Percentiles rank a stretch among this genome's conserved stretches.
Evolutionary conservation across 164 flowering plant species (phyloP).

Genomic region (Tetracentron sinense): DNA sequence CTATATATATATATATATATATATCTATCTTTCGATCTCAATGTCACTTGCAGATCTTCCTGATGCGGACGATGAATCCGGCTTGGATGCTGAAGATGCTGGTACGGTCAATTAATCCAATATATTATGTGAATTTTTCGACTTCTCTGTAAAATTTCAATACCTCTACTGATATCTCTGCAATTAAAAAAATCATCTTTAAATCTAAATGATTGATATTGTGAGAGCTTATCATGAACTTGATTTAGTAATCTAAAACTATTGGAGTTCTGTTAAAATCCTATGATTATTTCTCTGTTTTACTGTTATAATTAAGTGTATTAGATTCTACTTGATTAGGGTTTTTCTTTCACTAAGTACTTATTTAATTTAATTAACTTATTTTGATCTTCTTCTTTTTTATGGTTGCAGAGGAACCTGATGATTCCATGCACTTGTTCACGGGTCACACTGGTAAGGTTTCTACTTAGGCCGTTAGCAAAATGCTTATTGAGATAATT

Average conservation of each 20-base stretch:
- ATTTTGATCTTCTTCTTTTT: background rate
- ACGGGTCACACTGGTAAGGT: constrained; percentile 76
- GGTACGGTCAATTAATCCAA: constrained; percentile 15
- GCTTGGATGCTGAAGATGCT: constrained; percentile 29
- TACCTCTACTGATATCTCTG: background rate
- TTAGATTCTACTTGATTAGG: background rate
- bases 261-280: too few relatives aligned
- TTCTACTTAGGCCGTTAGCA: background rate
- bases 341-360: background rate
- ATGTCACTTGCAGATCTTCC: constrained; percentile 83
- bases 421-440: constrained; percentile 80
- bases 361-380: background rate
- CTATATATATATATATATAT: too few relatives aligned
- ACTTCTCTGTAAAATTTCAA: background rate
- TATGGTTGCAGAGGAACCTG: constrained; percentile 46
- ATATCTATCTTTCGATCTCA: too few relatives aligned
- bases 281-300: background rate
- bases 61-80: constrained; percentile 53
- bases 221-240: background rate
- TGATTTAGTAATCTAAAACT: too few relatives aligned
- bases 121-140: background rate
- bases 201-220: background rate
- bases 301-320: background rate
- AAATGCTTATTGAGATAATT: too few relatives aligned
- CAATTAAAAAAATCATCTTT: background rate